phyloP scores from a whole-genome alignment of 768 basidiomycete genomes.

The Mrakia gelida region DNA sequence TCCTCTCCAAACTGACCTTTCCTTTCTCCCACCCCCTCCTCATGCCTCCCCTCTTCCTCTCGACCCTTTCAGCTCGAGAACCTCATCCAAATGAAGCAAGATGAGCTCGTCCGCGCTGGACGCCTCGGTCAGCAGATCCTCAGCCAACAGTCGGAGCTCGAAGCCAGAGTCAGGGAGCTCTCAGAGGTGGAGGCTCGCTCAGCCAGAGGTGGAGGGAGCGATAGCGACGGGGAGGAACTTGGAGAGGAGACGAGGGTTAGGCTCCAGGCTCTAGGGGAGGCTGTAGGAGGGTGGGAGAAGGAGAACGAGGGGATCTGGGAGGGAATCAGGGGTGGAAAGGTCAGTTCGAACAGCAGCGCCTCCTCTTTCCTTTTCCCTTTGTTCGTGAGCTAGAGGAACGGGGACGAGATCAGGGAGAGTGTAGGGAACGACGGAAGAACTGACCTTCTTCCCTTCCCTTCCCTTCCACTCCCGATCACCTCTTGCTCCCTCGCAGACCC shows the following conservation, averaged over 20 bases:
- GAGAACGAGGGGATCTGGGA: constrained; percentile 43
- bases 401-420: neutral
- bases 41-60: neutral
- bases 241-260: constrained; percentile 36
- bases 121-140: constrained; percentile 90
- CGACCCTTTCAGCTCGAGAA: constrained; percentile 3
- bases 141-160: constrained; percentile 86
- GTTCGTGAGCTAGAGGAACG: constrained; percentile 16
- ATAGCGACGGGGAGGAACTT: constrained; percentile 40
- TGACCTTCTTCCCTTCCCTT: neutral
- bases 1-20: neutral
- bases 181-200: constrained; percentile 50
- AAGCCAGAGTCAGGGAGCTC: constrained; percentile 76
- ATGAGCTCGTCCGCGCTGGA: constrained; percentile 85
- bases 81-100: constrained; percentile 58
- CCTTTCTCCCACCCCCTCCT: too few relatives aligned
- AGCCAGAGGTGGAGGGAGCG: neutral
- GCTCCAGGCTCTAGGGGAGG: constrained; percentile 40
- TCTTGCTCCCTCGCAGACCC: constrained; percentile 25
- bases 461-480: constrained; percentile 36
- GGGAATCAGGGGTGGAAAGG: constrained; percentile 37
- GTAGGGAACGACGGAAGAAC: neutral
- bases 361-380: constrained; percentile 13
- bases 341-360: constrained; percentile 27
- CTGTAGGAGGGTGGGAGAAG: constrained; percentile 40